Evolutionary conservation across 2,329 filamentous ascomycete species (phyloP).

Genomic region (Aspergillus floridensis): DNA sequence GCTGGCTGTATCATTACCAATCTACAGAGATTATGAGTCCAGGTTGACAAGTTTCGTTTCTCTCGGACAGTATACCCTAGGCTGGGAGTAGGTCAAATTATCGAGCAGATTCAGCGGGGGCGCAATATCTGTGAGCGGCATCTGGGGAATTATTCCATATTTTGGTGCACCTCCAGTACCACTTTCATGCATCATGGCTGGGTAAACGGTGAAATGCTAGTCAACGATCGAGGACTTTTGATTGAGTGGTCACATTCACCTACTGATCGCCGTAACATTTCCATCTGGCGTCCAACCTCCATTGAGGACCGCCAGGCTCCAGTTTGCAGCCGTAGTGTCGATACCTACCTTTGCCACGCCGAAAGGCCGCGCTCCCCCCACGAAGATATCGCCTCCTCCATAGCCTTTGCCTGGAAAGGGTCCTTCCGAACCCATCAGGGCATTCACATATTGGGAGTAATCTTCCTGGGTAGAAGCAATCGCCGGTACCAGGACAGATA

Average conservation of each 20-base stretch:
- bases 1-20: constrained; percentile 52
- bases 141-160: constrained; percentile 39
- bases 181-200: constrained; percentile 47
- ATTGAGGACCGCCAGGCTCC: constrained; percentile 38
- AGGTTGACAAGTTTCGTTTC: not conserved
- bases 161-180: constrained; percentile 47
- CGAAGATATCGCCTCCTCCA: constrained; percentile 45
- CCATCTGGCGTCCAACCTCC: constrained; percentile 49
- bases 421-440: constrained; percentile 49
- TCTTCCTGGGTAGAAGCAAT: constrained; percentile 16
- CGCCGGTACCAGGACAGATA: not conserved
- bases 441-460: constrained; percentile 43
- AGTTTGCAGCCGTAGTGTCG: constrained; percentile 37
- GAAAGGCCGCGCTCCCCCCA: constrained; percentile 45
- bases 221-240: not conserved
- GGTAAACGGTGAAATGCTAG: not conserved
- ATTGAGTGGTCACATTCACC: not conserved
- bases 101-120: constrained; percentile 40
- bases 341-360: constrained; percentile 46
- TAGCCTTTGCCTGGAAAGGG: constrained; percentile 41
- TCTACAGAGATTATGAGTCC: constrained; percentile 10
- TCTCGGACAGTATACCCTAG: constrained; percentile 47
- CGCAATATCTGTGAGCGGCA: constrained; percentile 38
- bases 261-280: constrained; percentile 50
- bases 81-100: constrained; percentile 52